Evolutionary conservation across 1,284 basidiomycete species (phyloP).

Genomic region (Limonomyces culmigenus): DNA sequence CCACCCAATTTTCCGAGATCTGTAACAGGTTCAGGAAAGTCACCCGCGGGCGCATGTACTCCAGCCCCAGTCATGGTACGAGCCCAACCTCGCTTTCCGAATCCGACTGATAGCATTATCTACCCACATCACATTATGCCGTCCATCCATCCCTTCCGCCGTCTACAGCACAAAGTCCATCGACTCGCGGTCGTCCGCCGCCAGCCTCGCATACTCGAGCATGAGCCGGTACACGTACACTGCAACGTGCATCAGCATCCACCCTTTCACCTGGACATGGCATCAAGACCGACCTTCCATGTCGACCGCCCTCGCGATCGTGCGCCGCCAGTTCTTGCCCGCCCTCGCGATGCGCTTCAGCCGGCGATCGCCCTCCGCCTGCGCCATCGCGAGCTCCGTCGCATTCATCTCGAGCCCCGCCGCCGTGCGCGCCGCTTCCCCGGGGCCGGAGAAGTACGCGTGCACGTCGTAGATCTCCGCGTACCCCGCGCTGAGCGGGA

Average conservation of each 20-base stretch:
- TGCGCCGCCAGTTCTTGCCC: constrained; percentile 81
- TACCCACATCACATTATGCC: no score
- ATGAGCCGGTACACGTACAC: constrained; percentile 80
- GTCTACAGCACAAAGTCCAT: constrained; percentile 30
- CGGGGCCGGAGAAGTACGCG: constrained; percentile 77
- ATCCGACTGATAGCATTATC: no score
- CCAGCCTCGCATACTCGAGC: constrained; percentile 77
- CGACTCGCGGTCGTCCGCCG: constrained; percentile 66
- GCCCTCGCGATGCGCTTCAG: constrained; percentile 71
- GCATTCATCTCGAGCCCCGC: constrained; percentile 28
- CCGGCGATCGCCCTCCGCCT: constrained; percentile 54
- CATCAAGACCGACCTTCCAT: constrained; percentile 63
- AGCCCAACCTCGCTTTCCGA: no score
- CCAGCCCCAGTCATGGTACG: no score
- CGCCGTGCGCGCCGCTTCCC: constrained; percentile 36
- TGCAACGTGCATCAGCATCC: constrained; percentile 15
- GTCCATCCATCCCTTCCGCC: no score
- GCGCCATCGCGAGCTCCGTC: constrained; percentile 14
- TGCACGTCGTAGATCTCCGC: constrained; percentile 85
- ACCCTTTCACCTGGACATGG: constrained; percentile 4
- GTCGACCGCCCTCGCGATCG: constrained; percentile 64
- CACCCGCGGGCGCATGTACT: no score
- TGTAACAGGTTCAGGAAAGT: no score
- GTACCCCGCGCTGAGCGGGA: constrained; percentile 76
- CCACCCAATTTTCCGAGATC: no score